A percentile compares a stretch with the other conserved stretches of the same genome.
Evolutionary conservation across 805 yeast genomes (phyloP).

Genomic region (Hanseniaspora lachancei): DNA sequence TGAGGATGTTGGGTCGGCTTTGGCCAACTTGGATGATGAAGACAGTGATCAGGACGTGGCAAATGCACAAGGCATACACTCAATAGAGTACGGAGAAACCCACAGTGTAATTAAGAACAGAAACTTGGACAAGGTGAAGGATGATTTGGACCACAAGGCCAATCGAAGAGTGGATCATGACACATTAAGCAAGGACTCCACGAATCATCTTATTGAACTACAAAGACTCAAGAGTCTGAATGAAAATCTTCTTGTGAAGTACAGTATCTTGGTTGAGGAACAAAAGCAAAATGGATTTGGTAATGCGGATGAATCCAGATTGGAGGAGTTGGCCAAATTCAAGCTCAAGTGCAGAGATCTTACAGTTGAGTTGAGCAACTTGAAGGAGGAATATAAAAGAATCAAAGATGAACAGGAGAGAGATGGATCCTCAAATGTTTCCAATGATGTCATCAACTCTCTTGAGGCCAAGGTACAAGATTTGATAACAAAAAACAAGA

Average conservation of each 20-base stretch:
- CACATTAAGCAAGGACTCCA: neutral
- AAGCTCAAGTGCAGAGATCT: slow-evolving; percentile 1
- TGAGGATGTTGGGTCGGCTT: neutral
- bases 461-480: neutral
- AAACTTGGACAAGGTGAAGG: neutral
- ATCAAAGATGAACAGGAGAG: neutral
- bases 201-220: neutral
- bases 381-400: slow-evolving; percentile 15
- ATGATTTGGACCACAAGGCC: neutral
- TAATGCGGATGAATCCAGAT: slow-evolving; percentile 21
- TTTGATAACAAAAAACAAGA: neutral
- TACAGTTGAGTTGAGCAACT: slow-evolving; percentile 18
- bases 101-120: slow-evolving; percentile 9
- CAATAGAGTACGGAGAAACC: neutral
- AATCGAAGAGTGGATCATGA: neutral
- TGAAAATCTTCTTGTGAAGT: slow-evolving; percentile 21
- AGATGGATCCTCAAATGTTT: neutral
- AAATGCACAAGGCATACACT: neutral
- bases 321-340: slow-evolving; percentile 17
- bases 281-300: slow-evolving; percentile 22
- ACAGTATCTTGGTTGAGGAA: slow-evolving; percentile 17
- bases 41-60: neutral
- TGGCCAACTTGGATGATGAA: slow-evolving; percentile 1
- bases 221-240: slow-evolving; percentile 18
- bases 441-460: neutral